Percentiles rank a stretch among this genome's conserved stretches.
Evolutionary conservation across 2,329 filamentous ascomycete species (phyloP).

Genomic region (Ambrosiella xylebori): DNA sequence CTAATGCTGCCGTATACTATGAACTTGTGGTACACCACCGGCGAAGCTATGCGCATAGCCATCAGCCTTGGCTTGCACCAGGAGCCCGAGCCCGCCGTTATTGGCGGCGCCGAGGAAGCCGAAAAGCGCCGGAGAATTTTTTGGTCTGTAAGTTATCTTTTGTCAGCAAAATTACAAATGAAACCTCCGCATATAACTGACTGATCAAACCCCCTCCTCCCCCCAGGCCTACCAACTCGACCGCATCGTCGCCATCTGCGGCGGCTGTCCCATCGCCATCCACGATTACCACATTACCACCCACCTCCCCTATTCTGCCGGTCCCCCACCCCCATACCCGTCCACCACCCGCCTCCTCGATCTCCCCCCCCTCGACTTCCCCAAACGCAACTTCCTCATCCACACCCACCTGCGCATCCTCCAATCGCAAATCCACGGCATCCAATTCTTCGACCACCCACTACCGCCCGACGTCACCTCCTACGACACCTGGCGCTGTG

Average conservation of each 20-base stretch:
- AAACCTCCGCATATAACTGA: no score
- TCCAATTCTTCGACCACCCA: slow-evolving; percentile 1
- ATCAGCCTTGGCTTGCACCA: slow-evolving; percentile 16
- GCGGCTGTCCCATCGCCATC: slow-evolving; percentile 10
- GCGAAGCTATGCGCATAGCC: slow-evolving; percentile 16
- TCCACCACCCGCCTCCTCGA: not conserved
- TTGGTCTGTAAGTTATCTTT: slow-evolving; percentile 5
- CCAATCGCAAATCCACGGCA: slow-evolving; percentile 7
- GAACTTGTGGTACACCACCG: slow-evolving; percentile 15
- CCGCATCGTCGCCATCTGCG: slow-evolving; percentile 12
- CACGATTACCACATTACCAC: slow-evolving; percentile 9
- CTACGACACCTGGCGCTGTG: slow-evolving; percentile 1
- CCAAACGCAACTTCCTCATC: slow-evolving; percentile 2
- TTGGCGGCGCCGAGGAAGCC: not conserved
- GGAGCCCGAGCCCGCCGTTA: slow-evolving; percentile 9
- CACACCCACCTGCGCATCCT: slow-evolving; percentile 6
- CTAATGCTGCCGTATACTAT: slow-evolving; percentile 14
- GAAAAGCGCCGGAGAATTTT: slow-evolving; percentile 1
- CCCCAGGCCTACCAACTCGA: slow-evolving; percentile 13
- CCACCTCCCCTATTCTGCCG: slow-evolving; percentile 3
- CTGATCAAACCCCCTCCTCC: no score
- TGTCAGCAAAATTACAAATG: no score
- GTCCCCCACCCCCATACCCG: not conserved
- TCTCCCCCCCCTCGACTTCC: not conserved
- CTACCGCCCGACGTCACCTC: not conserved